Evolutionary conservation across 2,329 filamentous ascomycete genomes (phyloP).

Genomic region (Rhytidhysteron rufulum): DNA sequence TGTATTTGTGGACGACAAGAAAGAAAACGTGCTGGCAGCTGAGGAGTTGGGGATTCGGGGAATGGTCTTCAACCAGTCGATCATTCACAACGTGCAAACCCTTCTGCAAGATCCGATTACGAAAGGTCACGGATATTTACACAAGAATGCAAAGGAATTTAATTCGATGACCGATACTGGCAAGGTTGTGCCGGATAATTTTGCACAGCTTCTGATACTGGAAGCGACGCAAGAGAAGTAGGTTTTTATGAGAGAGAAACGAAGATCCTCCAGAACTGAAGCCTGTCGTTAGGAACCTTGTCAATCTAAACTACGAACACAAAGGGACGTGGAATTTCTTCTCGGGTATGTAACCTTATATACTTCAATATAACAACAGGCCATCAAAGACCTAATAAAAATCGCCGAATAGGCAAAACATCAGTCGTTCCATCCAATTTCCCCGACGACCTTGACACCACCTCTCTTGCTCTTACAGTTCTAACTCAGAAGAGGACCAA

Average conservation of each 20-base stretch:
- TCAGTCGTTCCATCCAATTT: slow-evolving; percentile 11
- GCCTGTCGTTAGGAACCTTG: slow-evolving; percentile 3
- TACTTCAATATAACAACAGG: slow-evolving; percentile 1
- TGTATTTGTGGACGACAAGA: slow-evolving; percentile 29
- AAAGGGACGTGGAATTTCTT: slow-evolving; percentile 23
- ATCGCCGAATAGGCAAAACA: neutral
- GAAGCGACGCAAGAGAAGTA: slow-evolving; percentile 16
- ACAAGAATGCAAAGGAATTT: slow-evolving; percentile 12
- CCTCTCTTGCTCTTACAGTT: slow-evolving; percentile 23
- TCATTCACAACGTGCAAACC: slow-evolving; percentile 10
- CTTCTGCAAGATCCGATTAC: slow-evolving; percentile 16
- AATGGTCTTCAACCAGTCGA: slow-evolving; percentile 16
- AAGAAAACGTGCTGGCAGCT: slow-evolving; percentile 23
- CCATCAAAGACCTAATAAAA: slow-evolving; percentile 2
- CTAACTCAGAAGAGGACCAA: slow-evolving; percentile 8
- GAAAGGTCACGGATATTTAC: slow-evolving; percentile 17
- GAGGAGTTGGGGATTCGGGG: slow-evolving; percentile 24
- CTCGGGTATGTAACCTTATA: slow-evolving; percentile 8
- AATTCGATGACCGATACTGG: slow-evolving; percentile 17
- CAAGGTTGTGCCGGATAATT: slow-evolving; percentile 21
- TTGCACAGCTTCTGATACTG: slow-evolving; percentile 25
- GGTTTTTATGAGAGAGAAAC: neutral
- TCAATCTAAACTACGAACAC: slow-evolving; percentile 3
- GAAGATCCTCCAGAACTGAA: neutral
- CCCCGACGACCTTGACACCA: slow-evolving; percentile 35